Base-by-base conservation (phyloP, 2,329 filamentous ascomycete species). In the Lasiodiplodia theobromae region DNA sequence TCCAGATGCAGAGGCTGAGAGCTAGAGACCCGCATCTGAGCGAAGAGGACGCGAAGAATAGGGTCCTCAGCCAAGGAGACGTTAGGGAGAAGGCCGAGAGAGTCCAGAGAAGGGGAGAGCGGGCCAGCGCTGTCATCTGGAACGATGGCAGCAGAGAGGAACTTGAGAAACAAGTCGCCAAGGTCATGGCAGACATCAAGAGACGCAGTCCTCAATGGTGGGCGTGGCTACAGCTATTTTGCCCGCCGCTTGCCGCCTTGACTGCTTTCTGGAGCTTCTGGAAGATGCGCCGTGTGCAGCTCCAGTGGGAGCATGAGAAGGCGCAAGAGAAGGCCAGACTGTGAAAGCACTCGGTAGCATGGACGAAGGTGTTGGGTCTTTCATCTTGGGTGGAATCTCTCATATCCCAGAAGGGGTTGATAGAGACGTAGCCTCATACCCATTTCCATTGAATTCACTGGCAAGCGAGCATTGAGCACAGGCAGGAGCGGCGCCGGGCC, bases 61-160 rank as follows among this genome's bases (percentile, higher is more conserved):
- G 96, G 21, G 93, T 99, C 5, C 83, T 86, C 71, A 96, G 93
- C 77, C 96, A 99, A 85, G 91, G 89, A 56, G 92, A 97, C 78
- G 92, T 97, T 70, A 85, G 89, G 72, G 88, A 92, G 74, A 98
- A 98, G 86, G 94, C 92, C 21, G 85, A 86, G 77, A 84, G 93
- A 77, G 92, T 90, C 70, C 84, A 91, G 80, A 88, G 86, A 57
- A 84, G 93, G 54, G 88, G 88, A 4, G 75, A 78, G 52, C 84
- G 82, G 7, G 86, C 85, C 58, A 95, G 94, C 0, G 86, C 94
- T 3, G 93, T 97, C 40, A 86, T 99, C 28, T 96, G 92, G 92
- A 99, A 99, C 81, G 95, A 98, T 81, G 88, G 88, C 2, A 88
- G 88, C 57, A 89, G 85, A 75, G 89, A 89, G 44, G 88, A 93